Evolutionary conservation across 23 red algal genomes (phyloP), one percentile per base, ranked within the genome.

Genomic region (Gracilaria caudata): DNA sequence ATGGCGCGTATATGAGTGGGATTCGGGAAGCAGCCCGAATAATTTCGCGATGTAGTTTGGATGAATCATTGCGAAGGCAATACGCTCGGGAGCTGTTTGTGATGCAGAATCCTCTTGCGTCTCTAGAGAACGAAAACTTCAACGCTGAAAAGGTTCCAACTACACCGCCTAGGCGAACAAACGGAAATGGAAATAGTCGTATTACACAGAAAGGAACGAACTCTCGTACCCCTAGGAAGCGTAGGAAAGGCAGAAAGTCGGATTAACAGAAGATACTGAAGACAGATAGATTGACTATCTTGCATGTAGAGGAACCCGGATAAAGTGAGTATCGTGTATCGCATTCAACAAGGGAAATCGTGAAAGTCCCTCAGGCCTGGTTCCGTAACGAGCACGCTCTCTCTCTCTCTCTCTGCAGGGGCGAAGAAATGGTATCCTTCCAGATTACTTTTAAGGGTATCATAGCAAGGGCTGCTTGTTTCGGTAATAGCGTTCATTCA

Each of bases 1-100:
- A 90, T 79, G 95, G 95, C 33, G 95, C 95, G 0, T 98, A 89
- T 35, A 83, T 98, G 45, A 94, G 90, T 81, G 95, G 95, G 2
- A 9, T 98, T 43, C 85, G 91, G 46, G 90, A 93, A 51, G 90
- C 90, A 19, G 61, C 63, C 10, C 66, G 90, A 3, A 55, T 93
- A 35, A 85, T 93, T 59, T 58, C 78, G 32, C 65, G 60, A 37
- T 82, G 87, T 54, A 39, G 53, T 33, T 64, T 81, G 29, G 57
- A 46, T 11, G 60, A 73, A 63, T 53, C 71, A 68, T 36, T 40
- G 13, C 57, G 64, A 53, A 51, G 43, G 63, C 57, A 74, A 28
- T 82, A 72, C 47, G 87, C 78, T 53, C 44, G n/a, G 46, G 87
- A 91, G 20, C 35, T 91, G 38, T 72, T 65, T 26, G 21, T 72